These are phyloP conservation scores for Acanthamoeba triangularis DNA, from an alignment of 208 protist species.

Conservation along the genomic window DNA sequence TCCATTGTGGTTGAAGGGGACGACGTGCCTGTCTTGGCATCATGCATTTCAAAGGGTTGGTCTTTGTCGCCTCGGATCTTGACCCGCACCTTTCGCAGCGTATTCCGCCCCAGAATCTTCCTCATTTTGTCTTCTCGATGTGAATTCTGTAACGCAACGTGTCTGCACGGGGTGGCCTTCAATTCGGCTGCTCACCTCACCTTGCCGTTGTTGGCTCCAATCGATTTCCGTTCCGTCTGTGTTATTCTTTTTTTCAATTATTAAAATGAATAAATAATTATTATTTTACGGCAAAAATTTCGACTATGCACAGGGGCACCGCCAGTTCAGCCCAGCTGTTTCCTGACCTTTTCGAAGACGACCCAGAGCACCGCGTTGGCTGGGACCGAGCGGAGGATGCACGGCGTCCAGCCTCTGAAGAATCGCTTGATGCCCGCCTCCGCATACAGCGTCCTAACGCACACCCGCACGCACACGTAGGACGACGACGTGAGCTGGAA, in stretches of 20 bases:
- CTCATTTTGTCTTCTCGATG: background rate
- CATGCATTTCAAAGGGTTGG: background rate
- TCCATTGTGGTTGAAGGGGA: background rate
- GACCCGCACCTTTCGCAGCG: constrained; percentile 21
- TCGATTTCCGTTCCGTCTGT: too few species aligned
- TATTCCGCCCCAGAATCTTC: constrained; percentile 59
- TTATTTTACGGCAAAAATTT: too few species aligned
- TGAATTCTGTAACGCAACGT: too few species aligned
- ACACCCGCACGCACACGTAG: background rate
- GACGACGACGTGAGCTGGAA: background rate
- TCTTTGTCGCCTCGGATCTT: constrained; percentile 48
- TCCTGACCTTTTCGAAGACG: background rate
- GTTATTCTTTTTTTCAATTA: background rate
- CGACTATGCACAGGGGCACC: too few species aligned
- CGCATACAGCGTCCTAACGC: background rate
- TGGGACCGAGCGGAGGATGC: constrained; percentile 54
- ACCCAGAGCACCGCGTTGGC: constrained; percentile 25
- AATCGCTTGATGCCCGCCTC: constrained; percentile 54
- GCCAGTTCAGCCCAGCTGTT: background rate
- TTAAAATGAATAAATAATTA: too few species aligned
- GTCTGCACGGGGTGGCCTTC: too few species aligned
- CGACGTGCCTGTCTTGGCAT: background rate
- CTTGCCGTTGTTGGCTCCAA: too few species aligned
- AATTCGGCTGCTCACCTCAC: background rate
- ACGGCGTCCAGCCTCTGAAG: constrained; percentile 51